Percentiles rank a stretch among this genome's conserved stretches.
Conservation (phyloP, 192 early-diverging fungal species). For the Coemansia erecta region DNA sequence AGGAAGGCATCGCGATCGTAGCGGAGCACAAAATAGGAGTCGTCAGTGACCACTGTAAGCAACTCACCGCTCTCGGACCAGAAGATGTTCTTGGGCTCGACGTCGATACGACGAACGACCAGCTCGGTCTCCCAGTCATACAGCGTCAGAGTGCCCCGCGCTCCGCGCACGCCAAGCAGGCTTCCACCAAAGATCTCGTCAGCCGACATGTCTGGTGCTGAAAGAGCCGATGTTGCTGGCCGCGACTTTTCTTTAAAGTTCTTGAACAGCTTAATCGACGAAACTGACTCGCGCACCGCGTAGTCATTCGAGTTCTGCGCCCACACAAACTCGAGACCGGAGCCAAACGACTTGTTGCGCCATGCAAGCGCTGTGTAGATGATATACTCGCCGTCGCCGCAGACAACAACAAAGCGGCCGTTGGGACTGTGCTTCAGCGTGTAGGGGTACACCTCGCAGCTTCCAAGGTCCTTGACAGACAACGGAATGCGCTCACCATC, state of each 20-base stretch:
- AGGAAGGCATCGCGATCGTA: slow-evolving; percentile 86
- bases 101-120: slow-evolving; percentile 91
- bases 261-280: slow-evolving; percentile 87
- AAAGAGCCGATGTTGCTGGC: slow-evolving; percentile 54
- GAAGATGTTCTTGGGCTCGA: slow-evolving; percentile 80
- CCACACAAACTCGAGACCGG: slow-evolving; percentile 96
- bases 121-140: slow-evolving; percentile 97
- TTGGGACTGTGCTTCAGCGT: slow-evolving; percentile 96
- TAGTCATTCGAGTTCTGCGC: slow-evolving; percentile 93
- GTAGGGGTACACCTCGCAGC: slow-evolving; percentile 96
- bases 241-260: slow-evolving; percentile 89
- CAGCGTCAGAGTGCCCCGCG: slow-evolving; percentile 79
- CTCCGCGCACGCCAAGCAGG: slow-evolving; percentile 77
- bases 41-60: slow-evolving; percentile 88
- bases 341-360: slow-evolving; percentile 99
- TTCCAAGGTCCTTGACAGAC: slow-evolving; percentile 92
- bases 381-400: slow-evolving; percentile 99
- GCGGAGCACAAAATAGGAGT: slow-evolving; percentile 92
- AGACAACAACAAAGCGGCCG: slow-evolving; percentile 97
- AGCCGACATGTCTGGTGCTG: slow-evolving; percentile 73
- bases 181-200: slow-evolving; percentile 96
- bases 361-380: slow-evolving; percentile 99
- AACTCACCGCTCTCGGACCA: slow-evolving; percentile 96
- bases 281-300: slow-evolving; percentile 92
- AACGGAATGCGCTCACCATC: slow-evolving; percentile 90